Evolutionary conservation across 305 asterid genomes (phyloP).

Genomic region (Nicotiana rustica): DNA sequence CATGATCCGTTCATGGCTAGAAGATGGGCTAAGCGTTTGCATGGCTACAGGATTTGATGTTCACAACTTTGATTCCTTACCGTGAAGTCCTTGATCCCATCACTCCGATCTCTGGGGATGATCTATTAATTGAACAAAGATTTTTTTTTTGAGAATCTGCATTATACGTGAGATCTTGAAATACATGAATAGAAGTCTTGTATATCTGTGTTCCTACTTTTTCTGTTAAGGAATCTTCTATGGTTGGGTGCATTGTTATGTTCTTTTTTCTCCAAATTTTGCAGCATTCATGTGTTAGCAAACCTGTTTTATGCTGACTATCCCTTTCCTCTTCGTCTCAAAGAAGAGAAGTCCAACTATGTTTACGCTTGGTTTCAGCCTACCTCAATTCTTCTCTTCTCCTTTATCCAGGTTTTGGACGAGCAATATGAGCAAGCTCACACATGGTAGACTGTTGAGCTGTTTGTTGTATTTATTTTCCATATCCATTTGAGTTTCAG

Average conservation of each 20-base stretch:
- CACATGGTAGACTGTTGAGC: too few relatives aligned
- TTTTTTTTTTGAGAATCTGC: background rate
- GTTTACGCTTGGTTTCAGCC: background rate
- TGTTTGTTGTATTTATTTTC: too few relatives aligned
- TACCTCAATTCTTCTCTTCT: too few relatives aligned
- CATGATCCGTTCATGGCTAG: conserved; percentile 92
- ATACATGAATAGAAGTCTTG: conserved; percentile 10
- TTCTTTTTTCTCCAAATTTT: background rate
- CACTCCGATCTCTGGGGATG: background rate
- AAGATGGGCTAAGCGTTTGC: conserved; percentile 97
- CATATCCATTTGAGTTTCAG: too few relatives aligned
- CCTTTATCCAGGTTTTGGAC: too few relatives aligned
- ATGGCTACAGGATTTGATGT: conserved; percentile 68
- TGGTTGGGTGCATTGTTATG: background rate
- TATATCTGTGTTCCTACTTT: conserved; percentile 23
- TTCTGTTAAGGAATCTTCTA: background rate
- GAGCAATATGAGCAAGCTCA: too few relatives aligned
- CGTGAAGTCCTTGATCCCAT: conserved; percentile 30
- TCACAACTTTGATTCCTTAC: background rate
- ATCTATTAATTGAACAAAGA: background rate
- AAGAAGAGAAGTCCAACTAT: background rate
- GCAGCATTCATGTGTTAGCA: background rate
- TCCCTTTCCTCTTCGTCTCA: background rate
- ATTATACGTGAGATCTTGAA: background rate
- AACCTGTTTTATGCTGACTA: background rate